A percentile compares a stretch with the other conserved stretches of the same genome.
These are phyloP conservation scores for Xylaria sp. DNA, from an alignment of 2,329 filamentous ascomycete genomes.

Conservation along the genomic window DNA sequence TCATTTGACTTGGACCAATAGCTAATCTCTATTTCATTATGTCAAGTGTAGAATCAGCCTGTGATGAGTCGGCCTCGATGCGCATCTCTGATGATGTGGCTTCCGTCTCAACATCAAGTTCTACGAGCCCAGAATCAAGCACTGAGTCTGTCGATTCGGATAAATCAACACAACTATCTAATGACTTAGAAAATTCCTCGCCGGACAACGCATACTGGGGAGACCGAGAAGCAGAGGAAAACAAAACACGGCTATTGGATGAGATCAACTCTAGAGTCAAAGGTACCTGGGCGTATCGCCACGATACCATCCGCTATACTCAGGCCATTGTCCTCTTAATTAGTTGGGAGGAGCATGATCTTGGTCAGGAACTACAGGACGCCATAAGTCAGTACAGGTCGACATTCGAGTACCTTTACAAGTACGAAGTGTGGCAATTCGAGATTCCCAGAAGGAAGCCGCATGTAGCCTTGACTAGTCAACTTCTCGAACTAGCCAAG, in stretches of 20 bases:
- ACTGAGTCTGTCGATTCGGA: background rate
- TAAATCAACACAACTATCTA: background rate
- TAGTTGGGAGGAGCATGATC: constrained; percentile 14
- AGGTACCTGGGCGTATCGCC: background rate
- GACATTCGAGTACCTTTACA: constrained; percentile 3
- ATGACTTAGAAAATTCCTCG: background rate
- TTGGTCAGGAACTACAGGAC: background rate
- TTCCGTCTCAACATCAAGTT: background rate
- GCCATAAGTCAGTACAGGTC: background rate
- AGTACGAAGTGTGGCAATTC: background rate
- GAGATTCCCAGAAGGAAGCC: constrained; percentile 13
- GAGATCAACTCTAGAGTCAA: background rate
- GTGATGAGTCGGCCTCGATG: background rate
- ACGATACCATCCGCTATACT: background rate
- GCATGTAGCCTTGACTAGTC: background rate
- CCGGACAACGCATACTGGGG: too few relatives aligned
- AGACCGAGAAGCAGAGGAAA: background rate
- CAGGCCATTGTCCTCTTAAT: constrained; percentile 1
- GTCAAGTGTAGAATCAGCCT: background rate
- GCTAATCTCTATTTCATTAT: background rate
- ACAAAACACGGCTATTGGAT: background rate
- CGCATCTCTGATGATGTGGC: background rate
- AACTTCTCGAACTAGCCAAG: background rate
- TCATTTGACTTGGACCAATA: background rate
- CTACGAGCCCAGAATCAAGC: background rate